Base-by-base conservation (phyloP, 495 filamentous ascomycete genomes). In the Evernia prunastri region DNA sequence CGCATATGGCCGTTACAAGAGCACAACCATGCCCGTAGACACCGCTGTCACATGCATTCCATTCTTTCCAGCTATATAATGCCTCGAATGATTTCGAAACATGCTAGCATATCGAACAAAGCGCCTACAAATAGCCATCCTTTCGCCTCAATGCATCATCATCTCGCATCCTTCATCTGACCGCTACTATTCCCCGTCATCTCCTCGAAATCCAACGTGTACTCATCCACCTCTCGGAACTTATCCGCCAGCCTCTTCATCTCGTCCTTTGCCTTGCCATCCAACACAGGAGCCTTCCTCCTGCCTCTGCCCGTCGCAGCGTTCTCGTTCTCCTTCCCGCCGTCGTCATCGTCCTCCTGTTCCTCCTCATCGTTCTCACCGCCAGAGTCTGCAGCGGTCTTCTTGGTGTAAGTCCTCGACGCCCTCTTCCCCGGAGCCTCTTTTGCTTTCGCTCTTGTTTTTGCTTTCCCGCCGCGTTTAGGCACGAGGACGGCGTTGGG, bases 171-270 rank as follows among this genome's bases (percentile, higher is more conserved):
- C 40, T 54, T 68, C 60, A 74, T 77, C 11, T 71, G 71, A 63
- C 67, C 33, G 29, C 51, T 68, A 60, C 71, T 73, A 56, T 69
- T 71, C 59, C 70, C 76, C 37, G 72, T 77, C 40, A 80, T 71
- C 31, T 81, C 78, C 74, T 87, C 84, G 76, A 86, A 87, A 63
- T 85, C 83, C 76, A 87, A 71, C 64, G 82, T 76, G 80, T 82
- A 87, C 56, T 80, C 69, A 75, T 87, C 84, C 23, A 87, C 80
- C 68, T 85, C 80, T 68, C 76, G 71, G 65, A 87, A 87, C 69
- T 86, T 85, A 59, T 66, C 29, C 20, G 62, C 65, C 49, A 72
- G 35, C 23, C 66, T 33, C 63, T 68, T 67, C 67, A 67, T 67
- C 65, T 69, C 67, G 7, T 47, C 68, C 62, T 61, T 67, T 40